A percentile compares a stretch with the other conserved stretches of the same genome.
Conservation (phyloP, 345 rosid genomes). For the Sonneratia caseolaris region DNA sequence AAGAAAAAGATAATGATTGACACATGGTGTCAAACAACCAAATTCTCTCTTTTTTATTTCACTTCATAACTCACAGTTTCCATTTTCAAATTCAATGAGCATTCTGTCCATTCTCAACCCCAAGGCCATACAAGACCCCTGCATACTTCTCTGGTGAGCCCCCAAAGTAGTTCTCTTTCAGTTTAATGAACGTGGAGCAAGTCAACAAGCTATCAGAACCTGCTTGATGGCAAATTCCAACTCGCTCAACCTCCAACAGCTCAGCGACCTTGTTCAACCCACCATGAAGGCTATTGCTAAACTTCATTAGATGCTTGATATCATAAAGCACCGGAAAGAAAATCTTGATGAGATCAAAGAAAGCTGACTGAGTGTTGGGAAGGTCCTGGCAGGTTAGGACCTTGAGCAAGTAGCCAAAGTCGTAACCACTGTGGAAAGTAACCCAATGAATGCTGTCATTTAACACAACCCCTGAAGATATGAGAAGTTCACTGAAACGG, state of each 20-base stretch:
- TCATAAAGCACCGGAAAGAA: conserved; percentile 16
- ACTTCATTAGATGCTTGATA: conserved; percentile 14
- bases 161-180: too few relatives aligned
- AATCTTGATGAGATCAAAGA: conserved; percentile 12
- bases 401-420: conserved; percentile 15
- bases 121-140: too few relatives aligned
- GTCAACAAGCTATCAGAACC: too few relatives aligned
- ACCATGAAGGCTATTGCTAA: conserved; percentile 10
- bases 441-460: conserved; percentile 10
- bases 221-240: conserved; percentile 18
- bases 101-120: too few relatives aligned
- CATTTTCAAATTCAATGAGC: too few relatives aligned
- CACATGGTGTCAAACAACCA: neutral
- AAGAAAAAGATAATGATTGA: neutral
- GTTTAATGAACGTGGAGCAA: too few relatives aligned
- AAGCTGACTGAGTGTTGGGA: conserved; percentile 9
- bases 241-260: too few relatives aligned
- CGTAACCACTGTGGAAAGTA: conserved; percentile 12
- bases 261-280: conserved; percentile 11
- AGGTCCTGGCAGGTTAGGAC: conserved; percentile 12
- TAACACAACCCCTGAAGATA: conserved; percentile 13
- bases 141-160: too few relatives aligned
- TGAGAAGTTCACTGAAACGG: conserved; percentile 13
- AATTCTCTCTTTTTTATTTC: neutral
- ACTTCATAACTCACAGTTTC: too few relatives aligned